phyloP scores from a whole-genome alignment of 1,284 basidiomycete genomes.

The Malassezia psittaci region DNA sequence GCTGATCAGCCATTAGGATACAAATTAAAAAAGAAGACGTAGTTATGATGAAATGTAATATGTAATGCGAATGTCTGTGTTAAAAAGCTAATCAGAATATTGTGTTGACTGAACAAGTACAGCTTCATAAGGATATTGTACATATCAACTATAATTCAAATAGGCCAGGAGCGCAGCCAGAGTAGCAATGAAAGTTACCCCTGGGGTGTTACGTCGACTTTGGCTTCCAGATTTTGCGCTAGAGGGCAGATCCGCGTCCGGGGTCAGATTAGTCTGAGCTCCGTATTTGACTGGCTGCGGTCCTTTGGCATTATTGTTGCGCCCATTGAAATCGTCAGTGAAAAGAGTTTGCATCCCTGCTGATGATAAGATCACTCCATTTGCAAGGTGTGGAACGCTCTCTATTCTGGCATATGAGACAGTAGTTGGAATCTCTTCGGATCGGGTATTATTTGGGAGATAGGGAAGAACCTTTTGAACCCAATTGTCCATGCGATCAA shows the following conservation, averaged over 20 bases:
- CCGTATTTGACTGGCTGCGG: background rate
- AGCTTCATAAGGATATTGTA: no score
- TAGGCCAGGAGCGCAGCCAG: no score
- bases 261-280: background rate
- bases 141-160: no score
- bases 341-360: constrained; percentile 29
- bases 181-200: no score
- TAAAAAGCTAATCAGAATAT: background rate
- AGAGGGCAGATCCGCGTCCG: background rate
- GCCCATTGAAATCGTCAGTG: constrained; percentile 26
- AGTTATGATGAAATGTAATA: background rate
- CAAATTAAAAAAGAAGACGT: constrained; percentile 12
- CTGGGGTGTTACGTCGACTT: no score
- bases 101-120: no score
- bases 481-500: constrained; percentile 38
- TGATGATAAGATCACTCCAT: constrained; percentile 26
- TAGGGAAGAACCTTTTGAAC: constrained; percentile 23
- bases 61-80: background rate
- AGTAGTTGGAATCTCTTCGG: constrained; percentile 22
- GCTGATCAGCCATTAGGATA: constrained; percentile 6
- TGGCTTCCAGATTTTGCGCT: no score
- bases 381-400: constrained; percentile 27
- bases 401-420: constrained; percentile 20
- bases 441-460: constrained; percentile 21
- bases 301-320: constrained; percentile 12